Base-by-base conservation (phyloP, 1,284 basidiomycete genomes). In the Mrakiaceae sp. region DNA sequence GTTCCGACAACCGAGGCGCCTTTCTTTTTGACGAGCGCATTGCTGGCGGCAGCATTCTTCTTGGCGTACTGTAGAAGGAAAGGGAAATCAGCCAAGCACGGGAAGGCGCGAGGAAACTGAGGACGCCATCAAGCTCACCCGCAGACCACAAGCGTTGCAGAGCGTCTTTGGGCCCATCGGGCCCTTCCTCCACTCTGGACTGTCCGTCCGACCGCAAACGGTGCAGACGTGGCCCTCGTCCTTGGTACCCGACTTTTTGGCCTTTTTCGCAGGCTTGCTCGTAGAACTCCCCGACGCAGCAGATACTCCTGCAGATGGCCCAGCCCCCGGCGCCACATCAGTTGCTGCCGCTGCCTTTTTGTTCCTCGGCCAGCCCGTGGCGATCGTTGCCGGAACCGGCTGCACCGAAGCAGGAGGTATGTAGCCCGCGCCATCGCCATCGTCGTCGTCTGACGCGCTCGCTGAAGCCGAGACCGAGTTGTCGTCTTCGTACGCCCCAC, bases 141-240 rank as follows among this genome's bases (percentile, higher is more conserved):
- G 62, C 10, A 66, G 52, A 9, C 65, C 65, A 54, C 65, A 66
- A 9, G 65, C 62, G 62, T 77, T 77, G 67, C 76, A 77, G 7
- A 77, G 64, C 10, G 76, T 76, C 64, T 77, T 77, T 14, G 76
- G 74, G 10, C 76, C 76, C 54, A 76, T 62, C 0, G 76, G 76
- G 5, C 76, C 76, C 64, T 69, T 76, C 66, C 76, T 70, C 76
- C 76, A 77, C 66, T 77, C 76, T 27, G 76, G 76, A 68, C 71
- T 73, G 69, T 77, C 75, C 44, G 74, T 76, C 57, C 76, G 64
- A 40, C 76, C 75, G 65, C 76, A 77, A 9, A 73, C 74, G 10
- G 74, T 73, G 63, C 76, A 77, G 8, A 76, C 72, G 62, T 76
- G 71, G 3, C 71, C 72, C 53, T 66, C 64, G 47, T 68, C 66